Conservation (phyloP, 495 filamentous ascomycete species). For the Emericellopsis terricola region DNA sequence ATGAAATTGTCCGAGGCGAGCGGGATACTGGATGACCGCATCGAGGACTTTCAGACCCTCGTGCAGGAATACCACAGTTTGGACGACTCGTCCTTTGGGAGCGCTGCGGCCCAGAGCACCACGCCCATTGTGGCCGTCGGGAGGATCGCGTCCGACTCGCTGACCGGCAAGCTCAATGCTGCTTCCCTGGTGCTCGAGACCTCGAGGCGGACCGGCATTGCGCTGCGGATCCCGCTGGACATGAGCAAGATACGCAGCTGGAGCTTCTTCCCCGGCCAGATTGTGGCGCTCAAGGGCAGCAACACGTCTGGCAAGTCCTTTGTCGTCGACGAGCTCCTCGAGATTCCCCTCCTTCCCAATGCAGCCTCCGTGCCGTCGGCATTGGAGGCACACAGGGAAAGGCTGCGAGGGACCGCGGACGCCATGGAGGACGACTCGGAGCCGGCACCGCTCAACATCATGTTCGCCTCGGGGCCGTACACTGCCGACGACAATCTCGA, state of each 20-base stretch:
- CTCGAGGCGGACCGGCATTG: constrained; percentile 68
- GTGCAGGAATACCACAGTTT: constrained; percentile 60
- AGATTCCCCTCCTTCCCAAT: constrained; percentile 49
- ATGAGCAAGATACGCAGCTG: constrained; percentile 46
- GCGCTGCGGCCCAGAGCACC: constrained; percentile 65
- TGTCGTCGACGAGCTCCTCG: constrained; percentile 55
- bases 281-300: constrained; percentile 69
- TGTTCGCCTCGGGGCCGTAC: constrained; percentile 75
- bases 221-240: constrained; percentile 62
- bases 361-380: constrained; percentile 43
- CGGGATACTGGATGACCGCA: constrained; percentile 84
- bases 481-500: constrained; percentile 79
- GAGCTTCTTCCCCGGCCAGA: constrained; percentile 90
- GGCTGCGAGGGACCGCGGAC: constrained; percentile 40
- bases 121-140: constrained; percentile 80
- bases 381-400: constrained; percentile 45
- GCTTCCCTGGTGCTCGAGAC: constrained; percentile 77
- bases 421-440: constrained; percentile 35
- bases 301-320: constrained; percentile 81
- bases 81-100: constrained; percentile 71
- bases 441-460: constrained; percentile 48
- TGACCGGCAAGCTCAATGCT: constrained; percentile 66
- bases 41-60: constrained; percentile 63
- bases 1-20: constrained; percentile 88
- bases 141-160: constrained; percentile 69